Evolutionary conservation across 2,329 filamentous ascomycete species (phyloP), one percentile per base, ranked within the genome.

Genomic region (Tolypocladium pustulatum): DNA sequence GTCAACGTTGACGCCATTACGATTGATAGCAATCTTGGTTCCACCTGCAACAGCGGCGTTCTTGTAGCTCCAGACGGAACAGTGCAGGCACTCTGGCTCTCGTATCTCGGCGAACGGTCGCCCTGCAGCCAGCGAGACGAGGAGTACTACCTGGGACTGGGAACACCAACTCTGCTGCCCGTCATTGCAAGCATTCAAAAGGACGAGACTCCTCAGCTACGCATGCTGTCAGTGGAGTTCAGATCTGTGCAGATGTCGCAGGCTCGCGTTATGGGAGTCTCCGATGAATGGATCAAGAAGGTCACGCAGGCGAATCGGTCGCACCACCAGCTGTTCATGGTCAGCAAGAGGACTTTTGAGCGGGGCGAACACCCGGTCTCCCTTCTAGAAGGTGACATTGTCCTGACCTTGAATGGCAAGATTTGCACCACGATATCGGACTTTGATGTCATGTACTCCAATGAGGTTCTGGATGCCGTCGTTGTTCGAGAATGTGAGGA

Each of bases 1-100:
- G 89, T 96, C 67, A 97, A 99, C 66, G 85, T 97, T 13, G 94
- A 97, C 70, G 94, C 94, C 54, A 96, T 99, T 68, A 97, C 93
- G 0, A 91, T 99, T 34, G 94, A 99, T 69, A 97, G 93, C 4
- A 92, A 87, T 62, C 81, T 99, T 6, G 93, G 91, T 61, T 87
- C 88, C 1, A 91, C 96, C 68, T 97, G 94, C 69, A 93, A 92
- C 58, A 96, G 91, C 62, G 95, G 95, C 69, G 95, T 97, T 0
- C 81, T 99, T 41, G 86, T 97, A 17, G 85, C 89, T 3, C 87
- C 93, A 63, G 90, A 97, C 65, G 94, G 94, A 27, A 91, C 90
- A 6, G 92, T 99, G 0, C 91, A 97, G 71, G 94, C 94, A 2
- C 78, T 99, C 36, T 99, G 95, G 95, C 80, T 99, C 57, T 97